Conservation (phyloP, 139 green algal species). For the Micractinium sp. region DNA sequence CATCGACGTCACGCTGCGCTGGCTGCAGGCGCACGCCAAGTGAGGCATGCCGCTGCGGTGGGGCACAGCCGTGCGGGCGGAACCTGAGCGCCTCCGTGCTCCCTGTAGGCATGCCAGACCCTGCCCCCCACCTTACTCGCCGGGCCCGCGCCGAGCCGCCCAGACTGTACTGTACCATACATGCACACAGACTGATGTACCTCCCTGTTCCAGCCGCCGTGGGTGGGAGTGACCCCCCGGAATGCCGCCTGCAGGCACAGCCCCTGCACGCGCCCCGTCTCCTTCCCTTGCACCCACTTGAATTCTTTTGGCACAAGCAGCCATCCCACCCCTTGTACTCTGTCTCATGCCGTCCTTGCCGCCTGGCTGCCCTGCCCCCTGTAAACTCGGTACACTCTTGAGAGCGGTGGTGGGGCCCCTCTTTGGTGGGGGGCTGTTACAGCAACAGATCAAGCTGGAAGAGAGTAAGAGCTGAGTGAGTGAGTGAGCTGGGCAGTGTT, state of each 20-base stretch:
- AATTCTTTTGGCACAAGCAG: neutral
- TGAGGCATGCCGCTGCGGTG: conserved; percentile 7
- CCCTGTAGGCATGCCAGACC: too few relatives aligned
- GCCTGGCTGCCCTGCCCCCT: neutral
- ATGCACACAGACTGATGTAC: too few relatives aligned
- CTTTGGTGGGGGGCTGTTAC: neutral
- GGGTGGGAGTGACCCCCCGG: too few relatives aligned
- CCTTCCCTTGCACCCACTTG: neutral
- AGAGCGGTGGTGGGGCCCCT: too few relatives aligned
- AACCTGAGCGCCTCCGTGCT: too few relatives aligned
- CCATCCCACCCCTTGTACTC: too few relatives aligned
- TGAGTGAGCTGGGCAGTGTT: neutral
- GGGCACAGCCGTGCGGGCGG: too few relatives aligned
- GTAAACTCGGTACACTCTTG: neutral
- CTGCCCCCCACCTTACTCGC: too few relatives aligned
- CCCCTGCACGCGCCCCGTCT: neutral
- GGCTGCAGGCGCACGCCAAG: conserved; percentile 91
- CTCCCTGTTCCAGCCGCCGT: too few relatives aligned
- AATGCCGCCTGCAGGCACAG: neutral
- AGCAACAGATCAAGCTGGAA: neutral
- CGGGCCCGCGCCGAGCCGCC: too few relatives aligned
- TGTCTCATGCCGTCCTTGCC: too few relatives aligned
- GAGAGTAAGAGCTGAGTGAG: neutral
- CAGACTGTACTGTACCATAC: too few relatives aligned
- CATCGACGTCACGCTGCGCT: conserved; percentile 95